Base-by-base conservation (phyloP, 495 filamentous ascomycete genomes). In the Penicillium antarcticum region DNA sequence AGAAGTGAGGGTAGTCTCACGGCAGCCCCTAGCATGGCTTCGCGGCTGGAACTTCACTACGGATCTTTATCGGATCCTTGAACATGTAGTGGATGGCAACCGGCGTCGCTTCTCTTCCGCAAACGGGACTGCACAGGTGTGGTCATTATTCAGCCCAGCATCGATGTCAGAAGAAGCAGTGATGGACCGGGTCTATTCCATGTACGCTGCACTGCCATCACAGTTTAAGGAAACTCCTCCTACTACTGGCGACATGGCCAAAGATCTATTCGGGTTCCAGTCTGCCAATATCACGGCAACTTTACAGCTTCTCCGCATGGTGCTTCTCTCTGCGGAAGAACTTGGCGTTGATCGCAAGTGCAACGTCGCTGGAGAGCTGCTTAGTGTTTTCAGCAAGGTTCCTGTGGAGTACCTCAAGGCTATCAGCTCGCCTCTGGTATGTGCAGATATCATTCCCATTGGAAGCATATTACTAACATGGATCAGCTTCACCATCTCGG, bases 231-330 rank as follows among this genome's bases (percentile, higher is more conserved):
- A 69, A 35, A 63, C 61, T 0, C 68, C 61, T 1, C 57, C 57
- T 0, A 65, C 50, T 19, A 70, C 70, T 8, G 61, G 59, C 21
- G 70, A 71, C 56, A 61, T 53, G 31, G 42, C 32, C 0, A 60
- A 63, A 18, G 70, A 78, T 51, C 60, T 72, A 1, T 75, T 73
- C 44, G 71, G 74, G 1, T 78, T 79, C 40, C 76, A 80, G 56
- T 73, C 74, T n/a, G 77, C 78, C 35, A 78, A 79, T 45, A 80
- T 81, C 37, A 66, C 72, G 21, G 74, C 75, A 4, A 79, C 74
- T 4, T 55, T 80, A 11, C 73, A 77, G 47, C 68, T 80, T 10
- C 67, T 80, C 6, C 73, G 75, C 9, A 77, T 80, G 65, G 64
- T 75, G 5, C 60, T 78, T 8, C 68, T 79, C 48, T 71, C 71